phyloP scores from a whole-genome alignment of 2,329 filamentous ascomycete species.

The Pseudogymnoascus sp. region DNA sequence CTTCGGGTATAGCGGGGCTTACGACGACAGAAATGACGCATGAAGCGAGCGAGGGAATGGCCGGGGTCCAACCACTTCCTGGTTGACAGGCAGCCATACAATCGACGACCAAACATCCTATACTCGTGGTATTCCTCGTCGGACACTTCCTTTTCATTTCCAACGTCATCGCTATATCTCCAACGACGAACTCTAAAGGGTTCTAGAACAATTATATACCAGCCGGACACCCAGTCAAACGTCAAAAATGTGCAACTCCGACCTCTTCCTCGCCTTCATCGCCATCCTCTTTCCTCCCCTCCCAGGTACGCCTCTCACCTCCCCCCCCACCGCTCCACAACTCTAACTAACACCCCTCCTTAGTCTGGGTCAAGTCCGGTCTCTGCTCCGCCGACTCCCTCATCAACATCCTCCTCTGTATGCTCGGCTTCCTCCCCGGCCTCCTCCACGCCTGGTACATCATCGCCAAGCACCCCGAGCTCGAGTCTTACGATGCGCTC shows the following conservation, averaged over 20 bases:
- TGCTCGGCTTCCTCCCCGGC: slow-evolving; percentile 73
- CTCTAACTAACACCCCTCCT: slow-evolving; percentile 21
- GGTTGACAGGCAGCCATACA: not conserved
- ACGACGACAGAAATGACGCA: slow-evolving; percentile 8
- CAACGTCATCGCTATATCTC: not conserved
- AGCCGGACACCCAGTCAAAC: not conserved
- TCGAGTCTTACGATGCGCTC: slow-evolving; percentile 60
- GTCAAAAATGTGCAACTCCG: slow-evolving; percentile 48
- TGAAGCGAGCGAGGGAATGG: not conserved
- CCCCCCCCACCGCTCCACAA: not conserved
- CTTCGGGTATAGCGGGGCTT: slow-evolving; percentile 5
- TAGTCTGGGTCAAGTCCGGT: slow-evolving; percentile 94
- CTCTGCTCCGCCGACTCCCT: slow-evolving; percentile 86
- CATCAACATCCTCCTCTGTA: slow-evolving; percentile 89
- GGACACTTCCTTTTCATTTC: not conserved
- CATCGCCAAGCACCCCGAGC: slow-evolving; percentile 81
- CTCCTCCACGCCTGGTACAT: slow-evolving; percentile 98
- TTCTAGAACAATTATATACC: not conserved
- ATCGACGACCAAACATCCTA: not conserved
- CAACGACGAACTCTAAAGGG: not conserved
- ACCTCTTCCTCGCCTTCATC: slow-evolving; percentile 58
- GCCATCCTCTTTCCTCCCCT: slow-evolving; percentile 60
- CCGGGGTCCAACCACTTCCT: not conserved
- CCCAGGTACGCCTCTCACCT: slow-evolving; percentile 43
- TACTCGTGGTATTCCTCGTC: not conserved